A percentile compares a stretch with the other conserved stretches of the same genome.
Conservation (phyloP, 768 basidiomycete genomes). For the Goffeauzyma gilvescens region DNA sequence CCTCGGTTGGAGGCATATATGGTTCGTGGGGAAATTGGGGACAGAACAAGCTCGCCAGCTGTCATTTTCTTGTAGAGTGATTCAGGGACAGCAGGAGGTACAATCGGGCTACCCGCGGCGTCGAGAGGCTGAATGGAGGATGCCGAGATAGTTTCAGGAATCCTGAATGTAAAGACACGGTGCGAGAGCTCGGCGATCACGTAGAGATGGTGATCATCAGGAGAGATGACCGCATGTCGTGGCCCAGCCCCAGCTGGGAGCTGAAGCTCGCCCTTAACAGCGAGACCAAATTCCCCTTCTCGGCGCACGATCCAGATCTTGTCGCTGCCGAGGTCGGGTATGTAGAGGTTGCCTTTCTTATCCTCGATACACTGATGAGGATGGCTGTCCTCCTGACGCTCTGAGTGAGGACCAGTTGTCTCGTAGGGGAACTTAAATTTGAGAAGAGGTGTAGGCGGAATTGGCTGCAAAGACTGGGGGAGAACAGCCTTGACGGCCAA, state of each 20-base stretch:
- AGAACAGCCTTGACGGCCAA: slow-evolving; percentile 5
- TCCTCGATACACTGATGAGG: slow-evolving; percentile 53
- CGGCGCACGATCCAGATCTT: slow-evolving; percentile 41
- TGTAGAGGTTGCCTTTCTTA: slow-evolving; percentile 38
- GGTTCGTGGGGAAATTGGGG: slow-evolving; percentile 16
- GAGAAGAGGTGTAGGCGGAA: too few relatives aligned
- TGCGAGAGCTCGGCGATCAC: slow-evolving; percentile 24
- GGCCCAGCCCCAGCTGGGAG: slow-evolving; percentile 31
- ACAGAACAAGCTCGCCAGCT: slow-evolving; percentile 21
- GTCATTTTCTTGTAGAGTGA: slow-evolving; percentile 16
- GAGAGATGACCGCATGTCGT: slow-evolving; percentile 17
- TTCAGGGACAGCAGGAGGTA: slow-evolving; percentile 20
- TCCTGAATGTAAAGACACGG: slow-evolving; percentile 19
- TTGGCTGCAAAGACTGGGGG: too few relatives aligned
- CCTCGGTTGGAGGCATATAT: slow-evolving; percentile 28
- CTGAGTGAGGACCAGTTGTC: slow-evolving; percentile 42
- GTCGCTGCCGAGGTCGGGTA: slow-evolving; percentile 62
- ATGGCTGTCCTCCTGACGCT: slow-evolving; percentile 54
- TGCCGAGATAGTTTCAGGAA: slow-evolving; percentile 10
- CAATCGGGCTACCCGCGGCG: slow-evolving; percentile 15
- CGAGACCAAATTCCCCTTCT: slow-evolving; percentile 37
- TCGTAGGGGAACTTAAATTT: slow-evolving; percentile 14
- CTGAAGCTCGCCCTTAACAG: slow-evolving; percentile 37
- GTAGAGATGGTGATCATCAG: slow-evolving; percentile 27
- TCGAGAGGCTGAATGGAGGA: slow-evolving; percentile 17